These are phyloP conservation scores for Boletus rubroflammeus DNA, from an alignment of 768 basidiomycete genomes.

Conservation along the genomic window DNA sequence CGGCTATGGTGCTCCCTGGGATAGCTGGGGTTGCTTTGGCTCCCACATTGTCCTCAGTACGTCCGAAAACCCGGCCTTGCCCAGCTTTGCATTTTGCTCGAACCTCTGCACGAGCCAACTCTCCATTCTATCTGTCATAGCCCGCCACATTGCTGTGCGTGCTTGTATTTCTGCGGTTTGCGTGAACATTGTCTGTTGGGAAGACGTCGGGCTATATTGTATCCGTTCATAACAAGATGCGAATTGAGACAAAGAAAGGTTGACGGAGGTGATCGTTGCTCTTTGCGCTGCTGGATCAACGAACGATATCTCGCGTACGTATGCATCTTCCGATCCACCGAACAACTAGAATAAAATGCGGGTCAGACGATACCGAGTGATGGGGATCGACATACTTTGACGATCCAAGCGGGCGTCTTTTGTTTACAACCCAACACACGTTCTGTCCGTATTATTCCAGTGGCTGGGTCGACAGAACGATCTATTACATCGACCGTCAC, in stretches of 20 bases:
- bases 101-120: slow-evolving; percentile 85
- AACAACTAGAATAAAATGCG: slow-evolving; percentile 53
- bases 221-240: slow-evolving; percentile 90
- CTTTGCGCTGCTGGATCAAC: slow-evolving; percentile 79
- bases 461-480: slow-evolving; percentile 75
- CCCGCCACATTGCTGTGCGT: slow-evolving; percentile 75
- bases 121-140: slow-evolving; percentile 80
- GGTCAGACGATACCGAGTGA: slow-evolving; percentile 9
- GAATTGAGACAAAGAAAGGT: slow-evolving; percentile 93
- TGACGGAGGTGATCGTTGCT: slow-evolving; percentile 86
- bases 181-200: slow-evolving; percentile 63
- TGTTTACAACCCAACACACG: slow-evolving; percentile 89
- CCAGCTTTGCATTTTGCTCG: slow-evolving; percentile 86
- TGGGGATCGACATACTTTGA: slow-evolving; percentile 63
- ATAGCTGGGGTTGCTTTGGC: slow-evolving; percentile 50
- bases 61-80: slow-evolving; percentile 87
- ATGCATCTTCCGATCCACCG: slow-evolving; percentile 91
- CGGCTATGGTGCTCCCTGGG: slow-evolving; percentile 29
- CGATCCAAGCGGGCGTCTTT: slow-evolving; percentile 87
- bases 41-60: slow-evolving; percentile 80
- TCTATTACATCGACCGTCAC: slow-evolving; percentile 84
- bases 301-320: slow-evolving; percentile 92
- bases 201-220: slow-evolving; percentile 70
- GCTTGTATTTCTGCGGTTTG: slow-evolving; percentile 94
- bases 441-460: slow-evolving; percentile 90